Evolutionary conservation across 441 rosid genomes (phyloP).

Genomic region (Aleurites moluccanus): DNA sequence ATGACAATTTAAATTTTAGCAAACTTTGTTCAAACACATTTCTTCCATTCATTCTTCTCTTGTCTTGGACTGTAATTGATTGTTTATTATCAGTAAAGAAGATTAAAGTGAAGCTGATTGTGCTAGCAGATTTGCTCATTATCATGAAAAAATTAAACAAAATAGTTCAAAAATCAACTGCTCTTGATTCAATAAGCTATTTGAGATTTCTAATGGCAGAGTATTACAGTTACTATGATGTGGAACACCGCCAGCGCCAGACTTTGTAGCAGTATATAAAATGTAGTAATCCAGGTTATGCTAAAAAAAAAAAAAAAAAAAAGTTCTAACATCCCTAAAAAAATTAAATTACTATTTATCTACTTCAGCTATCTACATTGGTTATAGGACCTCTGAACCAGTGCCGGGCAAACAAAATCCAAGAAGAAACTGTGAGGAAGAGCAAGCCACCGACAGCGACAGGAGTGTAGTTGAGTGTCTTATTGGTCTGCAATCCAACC

Average conservation of each 20-base stretch:
- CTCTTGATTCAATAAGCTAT: not conserved
- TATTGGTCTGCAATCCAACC: constrained; percentile 85
- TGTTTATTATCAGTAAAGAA: not conserved
- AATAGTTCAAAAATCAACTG: too few relatives aligned
- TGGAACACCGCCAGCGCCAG: not conserved
- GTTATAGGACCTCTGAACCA: constrained; percentile 93
- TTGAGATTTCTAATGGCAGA: not conserved
- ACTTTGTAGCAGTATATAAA: too few relatives aligned
- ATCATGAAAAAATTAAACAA: not conserved
- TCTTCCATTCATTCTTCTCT: not conserved
- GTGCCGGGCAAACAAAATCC: constrained; percentile 75
- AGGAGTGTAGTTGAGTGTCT: constrained; percentile 95
- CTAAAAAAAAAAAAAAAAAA: too few relatives aligned
- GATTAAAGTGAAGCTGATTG: not conserved
- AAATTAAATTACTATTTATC: not conserved
- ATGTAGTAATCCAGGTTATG: not conserved
- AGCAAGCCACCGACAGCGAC: constrained; percentile 85
- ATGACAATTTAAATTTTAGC: too few relatives aligned
- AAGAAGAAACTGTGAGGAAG: constrained; percentile 48
- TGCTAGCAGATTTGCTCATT: not conserved
- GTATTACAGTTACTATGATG: not conserved
- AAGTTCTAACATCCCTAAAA: not conserved
- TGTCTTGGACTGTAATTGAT: not conserved
- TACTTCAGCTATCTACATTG: constrained; percentile 43
- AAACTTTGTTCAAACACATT: not conserved